phyloP scores from a whole-genome alignment of 1,284 basidiomycete genomes.

The Apiotrichum brassicae region DNA sequence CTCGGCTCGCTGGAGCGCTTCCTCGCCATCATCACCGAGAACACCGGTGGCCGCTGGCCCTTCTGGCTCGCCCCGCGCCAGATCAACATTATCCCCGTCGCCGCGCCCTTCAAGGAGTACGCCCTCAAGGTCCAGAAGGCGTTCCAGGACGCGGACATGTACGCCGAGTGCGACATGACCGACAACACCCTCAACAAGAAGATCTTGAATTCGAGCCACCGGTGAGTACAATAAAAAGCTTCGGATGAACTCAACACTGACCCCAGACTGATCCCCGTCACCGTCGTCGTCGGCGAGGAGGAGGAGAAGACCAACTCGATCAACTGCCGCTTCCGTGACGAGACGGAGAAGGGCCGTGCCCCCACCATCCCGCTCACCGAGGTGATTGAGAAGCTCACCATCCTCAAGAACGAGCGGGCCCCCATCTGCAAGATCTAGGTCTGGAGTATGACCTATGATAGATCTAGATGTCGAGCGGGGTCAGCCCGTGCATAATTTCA shows the following conservation, averaged over 20 bases:
- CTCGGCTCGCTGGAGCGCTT: conserved; percentile 92
- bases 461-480: background rate
- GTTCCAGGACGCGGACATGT: conserved; percentile 68
- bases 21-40: conserved; percentile 95
- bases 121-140: conserved; percentile 35
- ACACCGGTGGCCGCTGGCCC: conserved; percentile 98
- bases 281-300: conserved; percentile 88
- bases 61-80: conserved; percentile 98
- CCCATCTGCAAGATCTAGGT: conserved; percentile 22
- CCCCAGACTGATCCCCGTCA: conserved; percentile 83
- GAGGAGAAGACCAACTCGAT: conserved; percentile 80
- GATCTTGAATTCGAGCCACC: conserved; percentile 74
- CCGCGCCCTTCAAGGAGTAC: conserved; percentile 67
- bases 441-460: background rate
- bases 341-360: conserved; percentile 51
- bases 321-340: conserved; percentile 91
- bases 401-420: conserved; percentile 33
- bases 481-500: background rate
- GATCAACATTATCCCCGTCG: conserved; percentile 89
- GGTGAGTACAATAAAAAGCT: background rate
- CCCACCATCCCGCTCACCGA: conserved; percentile 41
- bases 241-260: too few species aligned
- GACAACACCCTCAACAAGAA: conserved; percentile 95
- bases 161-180: conserved; percentile 84
- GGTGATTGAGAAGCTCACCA: conserved; percentile 35